phyloP scores from a whole-genome alignment of 306 rosid species.

The Rosa rugosa region DNA sequence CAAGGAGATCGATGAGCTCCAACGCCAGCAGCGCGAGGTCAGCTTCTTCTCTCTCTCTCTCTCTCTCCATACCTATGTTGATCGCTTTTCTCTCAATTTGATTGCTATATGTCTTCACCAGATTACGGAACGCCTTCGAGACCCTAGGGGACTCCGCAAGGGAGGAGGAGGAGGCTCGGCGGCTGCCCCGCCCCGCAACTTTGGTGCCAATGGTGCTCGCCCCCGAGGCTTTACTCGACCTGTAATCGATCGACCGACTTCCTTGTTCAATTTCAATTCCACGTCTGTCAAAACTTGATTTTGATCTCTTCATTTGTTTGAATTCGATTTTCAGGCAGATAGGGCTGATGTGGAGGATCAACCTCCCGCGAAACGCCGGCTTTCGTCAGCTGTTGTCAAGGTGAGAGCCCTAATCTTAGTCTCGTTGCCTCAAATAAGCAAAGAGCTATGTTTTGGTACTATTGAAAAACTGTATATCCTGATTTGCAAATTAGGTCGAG shows the following conservation, averaged over 20 bases:
- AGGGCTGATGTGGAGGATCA: constrained; percentile 66
- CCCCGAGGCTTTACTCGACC: constrained; percentile 67
- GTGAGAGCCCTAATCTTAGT: constrained; percentile 26
- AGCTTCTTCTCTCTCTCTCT: background rate
- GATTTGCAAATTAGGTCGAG: constrained; percentile 56
- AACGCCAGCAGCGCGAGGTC: constrained; percentile 95
- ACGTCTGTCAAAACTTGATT: background rate
- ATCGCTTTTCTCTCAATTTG: background rate
- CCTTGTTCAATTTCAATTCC: background rate
- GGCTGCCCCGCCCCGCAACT: constrained; percentile 57
- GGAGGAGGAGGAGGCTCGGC: constrained; percentile 48
- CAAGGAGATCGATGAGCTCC: constrained; percentile 93
- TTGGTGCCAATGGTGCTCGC: constrained; percentile 63
- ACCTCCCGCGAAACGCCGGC: constrained; percentile 72
- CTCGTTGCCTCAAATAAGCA: background rate
- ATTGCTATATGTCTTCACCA: constrained; percentile 15
- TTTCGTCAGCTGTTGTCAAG: constrained; percentile 94
- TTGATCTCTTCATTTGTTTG: background rate
- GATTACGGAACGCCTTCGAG: constrained; percentile 94
- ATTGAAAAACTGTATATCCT: background rate
- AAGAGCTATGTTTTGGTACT: background rate
- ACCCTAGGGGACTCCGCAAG: constrained; percentile 92
- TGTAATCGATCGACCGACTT: constrained; percentile 30
- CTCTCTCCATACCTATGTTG: background rate
- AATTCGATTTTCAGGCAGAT: constrained; percentile 46